These are phyloP conservation scores for Beauveria medogensis DNA, from an alignment of 2,329 filamentous ascomycete species.

Conservation along the genomic window DNA sequence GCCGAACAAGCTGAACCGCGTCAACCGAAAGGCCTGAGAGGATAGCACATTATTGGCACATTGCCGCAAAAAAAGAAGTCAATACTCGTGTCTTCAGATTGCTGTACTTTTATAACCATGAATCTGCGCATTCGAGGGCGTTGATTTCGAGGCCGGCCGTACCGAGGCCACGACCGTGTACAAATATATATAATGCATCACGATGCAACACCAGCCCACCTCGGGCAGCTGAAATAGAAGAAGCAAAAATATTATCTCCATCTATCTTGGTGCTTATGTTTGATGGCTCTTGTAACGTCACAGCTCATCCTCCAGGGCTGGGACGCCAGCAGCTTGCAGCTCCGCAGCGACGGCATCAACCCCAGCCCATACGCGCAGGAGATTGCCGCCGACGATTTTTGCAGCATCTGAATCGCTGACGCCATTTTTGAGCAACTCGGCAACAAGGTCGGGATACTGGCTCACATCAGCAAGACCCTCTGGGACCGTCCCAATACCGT, in stretches of 20 bases:
- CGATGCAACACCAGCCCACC: neutral
- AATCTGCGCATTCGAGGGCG: neutral
- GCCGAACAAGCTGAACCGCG: slow-evolving; percentile 52
- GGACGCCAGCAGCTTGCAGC: slow-evolving; percentile 52
- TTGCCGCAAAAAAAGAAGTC: neutral
- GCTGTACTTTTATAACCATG: slow-evolving; percentile 3
- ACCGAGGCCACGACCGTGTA: neutral
- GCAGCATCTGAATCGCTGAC: slow-evolving; percentile 65
- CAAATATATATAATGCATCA: slow-evolving; percentile 1
- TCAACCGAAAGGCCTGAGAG: slow-evolving; percentile 32
- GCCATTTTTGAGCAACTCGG: slow-evolving; percentile 63
- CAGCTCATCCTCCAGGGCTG: slow-evolving; percentile 46
- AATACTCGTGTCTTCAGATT: neutral
- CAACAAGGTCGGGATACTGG: slow-evolving; percentile 71
- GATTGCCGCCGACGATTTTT: slow-evolving; percentile 71
- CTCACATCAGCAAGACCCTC: slow-evolving; percentile 75
- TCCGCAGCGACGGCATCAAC: slow-evolving; percentile 63
- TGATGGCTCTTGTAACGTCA: neutral
- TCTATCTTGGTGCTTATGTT: neutral
- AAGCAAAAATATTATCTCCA: neutral
- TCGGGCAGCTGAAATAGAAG: neutral
- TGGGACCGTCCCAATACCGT: slow-evolving; percentile 62
- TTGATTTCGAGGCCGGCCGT: neutral
- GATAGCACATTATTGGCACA: neutral
- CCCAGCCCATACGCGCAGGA: slow-evolving; percentile 76